Conservation (phyloP, 306 rosid species). For the Cucurbita moschata region DNA sequence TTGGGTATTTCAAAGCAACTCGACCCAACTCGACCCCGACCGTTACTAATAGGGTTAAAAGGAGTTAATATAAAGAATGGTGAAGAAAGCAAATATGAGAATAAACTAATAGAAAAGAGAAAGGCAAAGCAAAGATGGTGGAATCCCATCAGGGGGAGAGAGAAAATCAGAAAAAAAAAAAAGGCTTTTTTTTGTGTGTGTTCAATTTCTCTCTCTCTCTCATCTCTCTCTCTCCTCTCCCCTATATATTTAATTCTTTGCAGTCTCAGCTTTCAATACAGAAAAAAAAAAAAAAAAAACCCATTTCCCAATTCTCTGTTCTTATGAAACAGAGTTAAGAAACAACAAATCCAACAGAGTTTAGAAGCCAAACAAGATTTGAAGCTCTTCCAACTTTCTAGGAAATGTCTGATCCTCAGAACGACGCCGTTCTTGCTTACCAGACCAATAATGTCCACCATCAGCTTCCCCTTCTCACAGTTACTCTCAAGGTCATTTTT, state of each 20-base stretch:
- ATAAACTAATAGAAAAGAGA: constrained; percentile 30
- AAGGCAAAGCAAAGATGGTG: neutral
- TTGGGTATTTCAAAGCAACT: too few species aligned
- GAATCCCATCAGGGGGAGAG: too few species aligned
- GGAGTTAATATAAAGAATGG: constrained; percentile 2
- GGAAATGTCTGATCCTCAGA: constrained; percentile 24
- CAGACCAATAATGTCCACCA: constrained; percentile 17
- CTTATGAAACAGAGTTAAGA: constrained; percentile 37
- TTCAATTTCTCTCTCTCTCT: too few species aligned
- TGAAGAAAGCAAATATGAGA: constrained; percentile 7
- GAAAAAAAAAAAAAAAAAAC: neutral
- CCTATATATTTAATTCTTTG: neutral
- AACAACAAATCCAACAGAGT: constrained; percentile 9
- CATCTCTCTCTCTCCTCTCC: too few species aligned
- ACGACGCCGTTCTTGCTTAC: constrained; percentile 29
- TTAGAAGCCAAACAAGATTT: neutral
- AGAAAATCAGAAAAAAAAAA: too few species aligned
- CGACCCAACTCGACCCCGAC: too few species aligned
- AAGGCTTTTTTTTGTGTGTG: too few species aligned
- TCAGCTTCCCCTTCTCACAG: constrained; percentile 44
- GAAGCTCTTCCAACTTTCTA: neutral
- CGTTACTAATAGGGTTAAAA: neutral
- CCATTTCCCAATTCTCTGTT: neutral
- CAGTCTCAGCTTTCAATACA: neutral
- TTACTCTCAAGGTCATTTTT: constrained; percentile 54